These are phyloP conservation scores for Pestalotiopsis sp. DNA, from an alignment of 2,329 filamentous ascomycete species.

Conservation along the genomic window DNA sequence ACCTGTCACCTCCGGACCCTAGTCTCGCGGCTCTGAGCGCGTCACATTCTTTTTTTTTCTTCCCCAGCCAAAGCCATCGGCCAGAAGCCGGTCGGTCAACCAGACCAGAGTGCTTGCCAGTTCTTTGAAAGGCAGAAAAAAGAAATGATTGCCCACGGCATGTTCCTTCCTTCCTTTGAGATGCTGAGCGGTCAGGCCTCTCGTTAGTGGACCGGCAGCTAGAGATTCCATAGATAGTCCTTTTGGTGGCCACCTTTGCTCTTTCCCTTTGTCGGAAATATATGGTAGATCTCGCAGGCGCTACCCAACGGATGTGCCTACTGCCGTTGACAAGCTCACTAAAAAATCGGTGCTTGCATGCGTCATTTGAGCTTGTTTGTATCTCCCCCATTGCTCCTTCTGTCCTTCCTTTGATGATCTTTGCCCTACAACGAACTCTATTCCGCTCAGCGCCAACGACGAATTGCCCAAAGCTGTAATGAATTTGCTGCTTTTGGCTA, in stretches of 20 bases:
- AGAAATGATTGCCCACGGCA: too few species aligned
- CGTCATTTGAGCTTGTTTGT: too few species aligned
- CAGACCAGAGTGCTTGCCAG: slow-evolving; percentile 5
- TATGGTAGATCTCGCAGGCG: background rate
- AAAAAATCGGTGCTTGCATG: background rate
- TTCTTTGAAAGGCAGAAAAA: background rate
- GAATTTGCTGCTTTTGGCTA: slow-evolving; percentile 6
- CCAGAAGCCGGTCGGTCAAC: background rate
- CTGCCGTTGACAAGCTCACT: background rate
- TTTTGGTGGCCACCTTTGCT: too few species aligned
- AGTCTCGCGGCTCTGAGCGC: slow-evolving; percentile 22
- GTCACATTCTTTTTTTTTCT: slow-evolving; percentile 21
- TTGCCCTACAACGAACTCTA: background rate
- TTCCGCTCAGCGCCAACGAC: background rate
- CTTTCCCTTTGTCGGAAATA: background rate
- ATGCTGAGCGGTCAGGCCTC: too few species aligned
- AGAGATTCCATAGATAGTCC: too few species aligned
- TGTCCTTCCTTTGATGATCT: background rate
- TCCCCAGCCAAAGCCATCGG: slow-evolving; percentile 4
- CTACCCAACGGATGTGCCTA: background rate
- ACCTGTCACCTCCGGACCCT: slow-evolving; percentile 27
- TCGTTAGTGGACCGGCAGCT: too few species aligned
- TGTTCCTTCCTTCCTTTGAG: too few species aligned
- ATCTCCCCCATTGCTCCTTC: background rate
- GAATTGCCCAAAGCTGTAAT: background rate